Evolutionary conservation across 176 grass and related monocot genomes (phyloP).

Genomic region (Eragrostis curvula): DNA sequence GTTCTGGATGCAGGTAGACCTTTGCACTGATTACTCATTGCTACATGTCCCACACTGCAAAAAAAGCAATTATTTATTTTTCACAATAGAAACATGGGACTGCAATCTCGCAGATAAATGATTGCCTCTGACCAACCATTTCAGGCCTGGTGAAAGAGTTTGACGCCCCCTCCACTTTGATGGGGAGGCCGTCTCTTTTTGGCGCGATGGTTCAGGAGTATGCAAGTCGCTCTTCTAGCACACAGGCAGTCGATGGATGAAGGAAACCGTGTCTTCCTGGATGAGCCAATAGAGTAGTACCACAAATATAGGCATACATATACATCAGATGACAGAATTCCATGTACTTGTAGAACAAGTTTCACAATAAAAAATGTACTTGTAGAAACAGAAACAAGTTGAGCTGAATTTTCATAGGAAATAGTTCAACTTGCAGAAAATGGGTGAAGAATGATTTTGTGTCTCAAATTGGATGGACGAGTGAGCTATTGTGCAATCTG

Average conservation of each 20-base stretch:
- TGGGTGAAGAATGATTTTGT: too few relatives aligned
- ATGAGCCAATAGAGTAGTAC: too few relatives aligned
- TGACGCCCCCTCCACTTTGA: slow-evolving; percentile 72
- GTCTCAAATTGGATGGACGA: too few relatives aligned
- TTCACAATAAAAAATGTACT: too few relatives aligned
- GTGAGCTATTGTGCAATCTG: not conserved
- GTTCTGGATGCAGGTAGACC: slow-evolving; percentile 83
- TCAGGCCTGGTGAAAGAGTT: slow-evolving; percentile 84
- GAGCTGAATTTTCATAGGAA: too few relatives aligned
- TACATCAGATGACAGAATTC: too few relatives aligned
- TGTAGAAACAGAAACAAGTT: too few relatives aligned
- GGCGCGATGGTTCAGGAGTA: slow-evolving; percentile 88
- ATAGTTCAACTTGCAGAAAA: too few relatives aligned
- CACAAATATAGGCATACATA: too few relatives aligned
- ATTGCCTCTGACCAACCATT: slow-evolving; percentile 13
- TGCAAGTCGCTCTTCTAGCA: slow-evolving; percentile 55
- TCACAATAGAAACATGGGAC: not conserved
- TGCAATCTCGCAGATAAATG: not conserved
- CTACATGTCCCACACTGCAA: not conserved
- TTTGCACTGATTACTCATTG: not conserved
- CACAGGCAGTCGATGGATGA: slow-evolving; percentile 38
- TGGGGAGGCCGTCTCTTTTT: slow-evolving; percentile 65
- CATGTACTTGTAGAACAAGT: too few relatives aligned
- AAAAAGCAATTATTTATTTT: not conserved
- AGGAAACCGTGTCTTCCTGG: not conserved